Evolutionary conservation across 1,284 basidiomycete genomes (phyloP).

Genomic region (Moesziomyces parantarcticus): DNA sequence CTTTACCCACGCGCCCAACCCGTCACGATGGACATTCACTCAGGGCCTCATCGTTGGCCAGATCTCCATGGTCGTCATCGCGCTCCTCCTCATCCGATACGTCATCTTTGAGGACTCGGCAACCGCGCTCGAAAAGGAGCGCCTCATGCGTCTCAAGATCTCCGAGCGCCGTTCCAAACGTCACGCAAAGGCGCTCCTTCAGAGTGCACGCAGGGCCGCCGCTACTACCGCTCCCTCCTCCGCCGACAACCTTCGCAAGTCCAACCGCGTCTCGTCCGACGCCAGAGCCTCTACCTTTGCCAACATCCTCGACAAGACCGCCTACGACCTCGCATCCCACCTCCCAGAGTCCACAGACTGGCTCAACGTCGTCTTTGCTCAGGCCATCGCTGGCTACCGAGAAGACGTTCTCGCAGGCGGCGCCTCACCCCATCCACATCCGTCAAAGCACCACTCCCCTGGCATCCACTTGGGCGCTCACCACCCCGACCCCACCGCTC

Average conservation of each 20-base stretch:
- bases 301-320: conserved; percentile 69
- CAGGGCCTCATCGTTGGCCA: conserved; percentile 73
- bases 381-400: conserved; percentile 69
- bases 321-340: conserved; percentile 72
- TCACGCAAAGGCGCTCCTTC: conserved; percentile 38
- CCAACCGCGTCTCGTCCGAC: conserved; percentile 28
- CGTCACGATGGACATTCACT: conserved; percentile 69
- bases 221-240: conserved; percentile 1
- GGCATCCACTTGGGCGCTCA: conserved; percentile 10
- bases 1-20: conserved; percentile 21
- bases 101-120: conserved; percentile 71
- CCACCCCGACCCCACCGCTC: conserved; percentile 3
- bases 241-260: conserved; percentile 15
- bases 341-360: conserved; percentile 72
- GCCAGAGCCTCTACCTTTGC: conserved; percentile 23
- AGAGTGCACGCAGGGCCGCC: conserved; percentile 18
- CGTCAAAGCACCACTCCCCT: conserved; percentile 4
- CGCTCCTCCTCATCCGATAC: conserved; percentile 69
- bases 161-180: conserved; percentile 41
- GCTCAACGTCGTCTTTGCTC: conserved; percentile 73
- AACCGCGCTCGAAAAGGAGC: conserved; percentile 44
- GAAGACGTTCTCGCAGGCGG: conserved; percentile 68
- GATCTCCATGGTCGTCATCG: conserved; percentile 68
- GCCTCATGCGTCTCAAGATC: conserved; percentile 48
- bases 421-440: conserved; percentile 32